Evolutionary conservation across 2,329 filamentous ascomycete genomes (phyloP), one percentile per base, ranked within the genome.

Genomic region (Ophiosphaerella herpotricha): DNA sequence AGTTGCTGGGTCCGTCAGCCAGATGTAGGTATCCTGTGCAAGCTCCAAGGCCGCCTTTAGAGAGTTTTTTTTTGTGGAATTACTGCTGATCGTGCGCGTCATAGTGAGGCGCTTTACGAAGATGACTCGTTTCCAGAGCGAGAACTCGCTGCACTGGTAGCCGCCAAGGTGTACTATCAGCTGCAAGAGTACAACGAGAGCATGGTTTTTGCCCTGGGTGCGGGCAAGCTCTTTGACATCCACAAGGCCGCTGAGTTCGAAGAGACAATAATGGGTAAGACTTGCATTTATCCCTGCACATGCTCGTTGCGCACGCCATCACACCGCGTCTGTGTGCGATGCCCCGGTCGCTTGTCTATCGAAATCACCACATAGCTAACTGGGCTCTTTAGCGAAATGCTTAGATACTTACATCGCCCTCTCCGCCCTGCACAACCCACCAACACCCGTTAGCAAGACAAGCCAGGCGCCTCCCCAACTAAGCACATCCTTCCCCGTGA

Each of bases 131-230:
- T 99, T 70, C 89, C 92, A 41, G 89, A 99, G 75, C 90, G 93
- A 68, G 90, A 94, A 74, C 87, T 99, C 48, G 94, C 94, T 47
- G 94, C 94, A 46, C 83, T 99, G 42, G 91, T 99, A 46, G 89
- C 96, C 37, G 89, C 94, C 64, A 99, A 99, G 82, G 91, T 97
- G 62, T 99, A 97, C 80, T 99, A 97, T 73, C 94, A 99, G 73
- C 86, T 99, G 45, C 91, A 97, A 77, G 94, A 94, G 74, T 99
- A 99, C 80, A 94, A 97, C 73, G 94, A 99, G 79, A 97, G 93
- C 76, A 97, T 99, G 93, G 89, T 90, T 44, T 97, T 99, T 75
- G 94, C 94, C 57, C 85, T 99, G 39, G 92, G 91, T 51, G 92
- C 94, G 21, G 94, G 94, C 53, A 90, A 97, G 72, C 86, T 96